These are phyloP conservation scores for Adansonia grandidieri DNA, from an alignment of 441 rosid species.

Conservation along the genomic window DNA sequence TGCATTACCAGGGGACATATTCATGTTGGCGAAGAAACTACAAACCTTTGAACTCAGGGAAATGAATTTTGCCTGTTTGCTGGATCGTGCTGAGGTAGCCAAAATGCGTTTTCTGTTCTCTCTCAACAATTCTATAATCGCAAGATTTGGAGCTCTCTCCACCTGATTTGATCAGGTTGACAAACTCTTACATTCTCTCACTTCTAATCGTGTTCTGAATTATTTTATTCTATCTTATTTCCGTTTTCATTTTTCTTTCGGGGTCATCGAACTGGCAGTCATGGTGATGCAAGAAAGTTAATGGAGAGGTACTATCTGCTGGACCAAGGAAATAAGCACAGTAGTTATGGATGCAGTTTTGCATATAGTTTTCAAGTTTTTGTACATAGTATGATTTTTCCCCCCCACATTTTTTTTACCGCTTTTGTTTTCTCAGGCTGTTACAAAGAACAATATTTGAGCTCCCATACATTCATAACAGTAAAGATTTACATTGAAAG, in stretches of 20 bases:
- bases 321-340: constrained; percentile 9
- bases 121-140: constrained; percentile 24
- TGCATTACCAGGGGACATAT: constrained; percentile 50
- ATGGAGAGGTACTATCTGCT: constrained; percentile 12
- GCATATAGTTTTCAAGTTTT: constrained; percentile 17
- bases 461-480: not conserved
- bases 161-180: constrained; percentile 35
- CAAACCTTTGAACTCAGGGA: constrained; percentile 49
- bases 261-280: constrained; percentile 23
- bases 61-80: constrained; percentile 30
- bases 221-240: constrained; percentile 7
- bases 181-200: not conserved
- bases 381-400: constrained; percentile 30
- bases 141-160: constrained; percentile 18
- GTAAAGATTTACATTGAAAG: not conserved
- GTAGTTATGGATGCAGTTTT: not conserved
- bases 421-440: not conserved
- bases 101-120: constrained; percentile 8
- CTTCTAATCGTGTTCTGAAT: not conserved
- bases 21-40: constrained; percentile 84
- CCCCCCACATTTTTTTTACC: not conserved
- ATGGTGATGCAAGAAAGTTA: not conserved
- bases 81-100: constrained; percentile 5
- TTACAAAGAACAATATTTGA: not conserved
- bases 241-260: not conserved